phyloP scores from a whole-genome alignment of 441 rosid genomes.

The Gossypium trilobum region DNA sequence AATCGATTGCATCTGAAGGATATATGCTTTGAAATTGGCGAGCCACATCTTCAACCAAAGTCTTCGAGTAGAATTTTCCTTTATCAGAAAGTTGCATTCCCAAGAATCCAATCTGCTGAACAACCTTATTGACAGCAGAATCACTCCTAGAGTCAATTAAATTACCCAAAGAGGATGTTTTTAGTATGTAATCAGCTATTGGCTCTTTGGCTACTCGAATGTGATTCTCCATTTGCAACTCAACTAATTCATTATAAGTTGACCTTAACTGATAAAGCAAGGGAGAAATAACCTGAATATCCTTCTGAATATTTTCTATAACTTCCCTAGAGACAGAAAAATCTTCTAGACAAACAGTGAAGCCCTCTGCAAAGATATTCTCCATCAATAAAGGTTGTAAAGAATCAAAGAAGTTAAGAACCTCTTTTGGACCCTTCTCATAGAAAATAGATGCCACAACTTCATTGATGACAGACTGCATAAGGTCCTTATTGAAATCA shows the following conservation, averaged over 20 bases:
- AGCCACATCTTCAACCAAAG: conserved; percentile 70
- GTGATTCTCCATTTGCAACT: conserved; percentile 62
- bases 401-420: conserved; percentile 54
- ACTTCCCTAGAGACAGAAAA: conserved; percentile 29
- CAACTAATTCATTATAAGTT: conserved; percentile 46
- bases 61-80: conserved; percentile 53
- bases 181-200: conserved; percentile 46
- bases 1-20: conserved; percentile 33
- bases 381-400: conserved; percentile 88
- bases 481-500: conserved; percentile 37
- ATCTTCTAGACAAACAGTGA: conserved; percentile 62
- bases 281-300: conserved; percentile 15
- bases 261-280: conserved; percentile 44
- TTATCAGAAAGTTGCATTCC: conserved; percentile 17
- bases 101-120: conserved; percentile 20
- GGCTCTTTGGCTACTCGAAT: conserved; percentile 43
- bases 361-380: conserved; percentile 51
- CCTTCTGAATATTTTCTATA: conserved; percentile 20
- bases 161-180: conserved; percentile 55
- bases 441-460: conserved; percentile 47
- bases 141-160: conserved; percentile 72
- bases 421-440: conserved; percentile 69
- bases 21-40: conserved; percentile 49
- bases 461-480: conserved; percentile 42
- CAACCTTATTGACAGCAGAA: conserved; percentile 24